These are phyloP conservation scores for Juncus effusus DNA, from an alignment of 176 grass and related monocot genomes.

Conservation along the genomic window DNA sequence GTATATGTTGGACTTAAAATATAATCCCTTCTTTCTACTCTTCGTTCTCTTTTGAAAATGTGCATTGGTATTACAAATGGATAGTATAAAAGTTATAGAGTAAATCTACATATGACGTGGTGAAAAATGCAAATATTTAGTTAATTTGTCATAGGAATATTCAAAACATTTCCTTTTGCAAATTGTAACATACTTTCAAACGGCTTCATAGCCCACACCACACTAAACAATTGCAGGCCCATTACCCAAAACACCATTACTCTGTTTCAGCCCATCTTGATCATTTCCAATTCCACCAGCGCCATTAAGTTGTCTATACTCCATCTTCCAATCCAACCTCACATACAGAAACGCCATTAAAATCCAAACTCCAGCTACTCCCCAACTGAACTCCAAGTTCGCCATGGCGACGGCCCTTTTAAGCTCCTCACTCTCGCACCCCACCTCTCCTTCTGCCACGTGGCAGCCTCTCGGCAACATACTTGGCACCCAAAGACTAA, in stretches of 20 bases:
- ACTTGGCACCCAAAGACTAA: slow-evolving; percentile 62
- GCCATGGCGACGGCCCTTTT: slow-evolving; percentile 48
- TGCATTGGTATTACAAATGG: no score
- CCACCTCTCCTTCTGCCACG: slow-evolving; percentile 22
- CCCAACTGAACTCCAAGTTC: slow-evolving; percentile 86
- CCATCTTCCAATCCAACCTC: slow-evolving; percentile 35
- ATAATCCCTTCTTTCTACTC: no score
- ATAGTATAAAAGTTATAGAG: no score
- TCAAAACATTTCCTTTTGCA: no score
- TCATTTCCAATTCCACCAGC: slow-evolving; percentile 14
- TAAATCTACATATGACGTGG: no score
- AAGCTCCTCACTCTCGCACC: slow-evolving; percentile 52
- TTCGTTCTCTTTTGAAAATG: no score
- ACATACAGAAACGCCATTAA: slow-evolving; percentile 57
- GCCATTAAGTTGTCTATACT: slow-evolving; percentile 48
- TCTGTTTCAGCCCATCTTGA: slow-evolving; percentile 37
- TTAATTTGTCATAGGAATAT: no score
- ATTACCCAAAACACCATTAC: slow-evolving; percentile 21
- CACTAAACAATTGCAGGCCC: no score
- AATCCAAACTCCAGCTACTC: slow-evolving; percentile 42
- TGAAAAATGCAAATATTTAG: no score
- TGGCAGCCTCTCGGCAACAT: slow-evolving; percentile 58
- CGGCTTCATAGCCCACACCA: no score
- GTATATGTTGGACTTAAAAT: no score
- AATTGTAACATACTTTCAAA: no score